A percentile compares a stretch with the other conserved stretches of the same genome.
Evolutionary conservation across 2,329 filamentous ascomycete species (phyloP).

Genomic region (Ophiocordyceps polyrhachis-furcata): DNA sequence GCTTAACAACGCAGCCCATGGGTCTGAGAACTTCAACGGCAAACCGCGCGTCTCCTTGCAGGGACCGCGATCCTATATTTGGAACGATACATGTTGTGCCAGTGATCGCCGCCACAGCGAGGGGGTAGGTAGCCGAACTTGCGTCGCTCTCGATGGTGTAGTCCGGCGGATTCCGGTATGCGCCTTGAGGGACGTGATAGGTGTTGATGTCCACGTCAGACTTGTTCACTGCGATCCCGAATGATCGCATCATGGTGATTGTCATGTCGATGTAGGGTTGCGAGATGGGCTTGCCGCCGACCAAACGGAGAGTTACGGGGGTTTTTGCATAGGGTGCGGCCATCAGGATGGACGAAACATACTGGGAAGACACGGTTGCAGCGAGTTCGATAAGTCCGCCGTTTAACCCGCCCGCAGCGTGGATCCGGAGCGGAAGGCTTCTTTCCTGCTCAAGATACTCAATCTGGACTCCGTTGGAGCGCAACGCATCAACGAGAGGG

Average conservation of each 20-base stretch:
- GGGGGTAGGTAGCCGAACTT: slow-evolving; percentile 89
- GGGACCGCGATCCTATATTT: slow-evolving; percentile 80
- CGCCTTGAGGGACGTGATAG: slow-evolving; percentile 77
- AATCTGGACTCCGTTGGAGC: slow-evolving; percentile 70
- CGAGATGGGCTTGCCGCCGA: slow-evolving; percentile 95
- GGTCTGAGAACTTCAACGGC: slow-evolving; percentile 75
- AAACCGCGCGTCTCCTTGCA: slow-evolving; percentile 91
- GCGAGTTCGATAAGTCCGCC: slow-evolving; percentile 82
- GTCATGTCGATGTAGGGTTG: slow-evolving; percentile 99
- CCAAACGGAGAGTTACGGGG: slow-evolving; percentile 71
- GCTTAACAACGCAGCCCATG: slow-evolving; percentile 85
- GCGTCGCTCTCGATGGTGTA: slow-evolving; percentile 95
- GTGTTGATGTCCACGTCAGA: slow-evolving; percentile 70
- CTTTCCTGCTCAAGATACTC: slow-evolving; percentile 70
- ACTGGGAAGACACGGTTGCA: slow-evolving; percentile 95
- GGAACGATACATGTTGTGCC: slow-evolving; percentile 91
- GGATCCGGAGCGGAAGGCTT: slow-evolving; percentile 68
- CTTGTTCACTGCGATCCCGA: slow-evolving; percentile 63
- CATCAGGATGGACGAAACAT: slow-evolving; percentile 93
- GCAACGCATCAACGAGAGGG: slow-evolving; percentile 76
- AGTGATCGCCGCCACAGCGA: slow-evolving; percentile 86
- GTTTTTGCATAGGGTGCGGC: slow-evolving; percentile 92
- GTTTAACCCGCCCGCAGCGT: slow-evolving; percentile 63
- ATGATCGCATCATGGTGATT: slow-evolving; percentile 87
- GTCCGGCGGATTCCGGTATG: slow-evolving; percentile 65